phyloP scores from a whole-genome alignment of 352 stramenopile genomes.

The Phytopythium kandeliae region DNA sequence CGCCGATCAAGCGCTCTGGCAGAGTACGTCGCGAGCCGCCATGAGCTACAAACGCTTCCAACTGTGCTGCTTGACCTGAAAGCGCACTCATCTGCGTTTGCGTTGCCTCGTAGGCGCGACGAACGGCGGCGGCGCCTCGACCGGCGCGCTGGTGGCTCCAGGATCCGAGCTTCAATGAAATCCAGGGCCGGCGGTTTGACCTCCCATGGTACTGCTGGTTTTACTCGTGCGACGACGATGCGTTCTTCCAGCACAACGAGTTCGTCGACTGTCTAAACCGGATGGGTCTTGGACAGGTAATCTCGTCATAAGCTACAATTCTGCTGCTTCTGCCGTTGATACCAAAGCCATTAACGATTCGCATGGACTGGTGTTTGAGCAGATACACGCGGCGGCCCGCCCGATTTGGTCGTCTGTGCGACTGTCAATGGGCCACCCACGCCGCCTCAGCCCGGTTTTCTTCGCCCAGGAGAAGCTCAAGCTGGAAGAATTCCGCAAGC shows the following conservation, averaged over 20 bases:
- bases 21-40: background rate
- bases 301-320: too few species aligned
- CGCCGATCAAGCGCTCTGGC: background rate
- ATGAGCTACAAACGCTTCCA: too few species aligned
- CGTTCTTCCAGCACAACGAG: constrained; percentile 76
- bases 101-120: background rate
- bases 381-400: constrained; percentile 43
- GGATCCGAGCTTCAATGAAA: constrained; percentile 7
- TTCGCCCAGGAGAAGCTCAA: constrained; percentile 66
- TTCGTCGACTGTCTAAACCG: constrained; percentile 63
- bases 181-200: constrained; percentile 27
- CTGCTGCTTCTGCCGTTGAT: background rate
- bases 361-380: background rate
- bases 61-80: too few species aligned
- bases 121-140: background rate
- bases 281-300: constrained; percentile 62
- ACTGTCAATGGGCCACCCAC: constrained; percentile 63
- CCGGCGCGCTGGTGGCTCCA: constrained; percentile 11
- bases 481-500: constrained; percentile 44
- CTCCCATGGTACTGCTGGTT: constrained; percentile 74
- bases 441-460: constrained; percentile 61
- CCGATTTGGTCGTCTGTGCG: constrained; percentile 76
- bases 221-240: constrained; percentile 50
- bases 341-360: too few species aligned
- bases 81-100: too few species aligned